Base-by-base conservation (phyloP, 176 grass and related monocot genomes). In the Dendrocalamus sinicus region DNA sequence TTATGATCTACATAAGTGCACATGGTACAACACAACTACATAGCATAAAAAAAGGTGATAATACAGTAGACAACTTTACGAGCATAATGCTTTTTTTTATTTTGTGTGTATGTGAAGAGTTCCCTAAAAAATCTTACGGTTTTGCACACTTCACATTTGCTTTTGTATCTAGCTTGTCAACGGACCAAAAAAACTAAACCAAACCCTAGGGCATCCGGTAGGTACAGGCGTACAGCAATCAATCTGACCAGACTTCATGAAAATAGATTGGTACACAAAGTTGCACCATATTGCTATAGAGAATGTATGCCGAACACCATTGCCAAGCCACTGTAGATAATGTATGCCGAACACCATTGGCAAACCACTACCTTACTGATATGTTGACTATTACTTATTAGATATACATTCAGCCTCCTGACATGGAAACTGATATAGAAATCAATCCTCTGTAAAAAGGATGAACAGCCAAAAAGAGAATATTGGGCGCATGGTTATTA, bases 371-470 rank as follows among this genome's bases (percentile, higher is more conserved):
- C 41, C 20, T 23, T 71, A 46, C 20, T 71, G 9, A 43, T 70
- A 45, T 45, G 40, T 71, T 71, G 10, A 26, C 15, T 47, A 72
- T 72, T 47, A 47, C 22, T 72, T 72, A 71, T 24, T 46, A 71
- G 40, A 44, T 8, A 24, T 44, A 2, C 20, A 39, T 60, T 5
- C 59, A 58, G n/a, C 16, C 28, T 71, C 13, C 22, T 32, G 12
- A 47, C 41, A 61, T 12, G 28, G 26, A 37, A 70, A 78, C 24
- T 4, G 1, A 12, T 3, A 37, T 12, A 19, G 26, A 63, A 22
- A 71, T 14, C 53, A 79, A 32, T 54, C 17, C 32, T 32, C 32
- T 44, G 40, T 54, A 23, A 79, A 40, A 86, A 86, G 22, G 67
- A 26, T 13, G 15, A 41, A 30, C 37, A 64, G 20, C 44, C 5